Base-by-base conservation (phyloP, 176 grass and related monocot species). In the Oryza australiensis region DNA sequence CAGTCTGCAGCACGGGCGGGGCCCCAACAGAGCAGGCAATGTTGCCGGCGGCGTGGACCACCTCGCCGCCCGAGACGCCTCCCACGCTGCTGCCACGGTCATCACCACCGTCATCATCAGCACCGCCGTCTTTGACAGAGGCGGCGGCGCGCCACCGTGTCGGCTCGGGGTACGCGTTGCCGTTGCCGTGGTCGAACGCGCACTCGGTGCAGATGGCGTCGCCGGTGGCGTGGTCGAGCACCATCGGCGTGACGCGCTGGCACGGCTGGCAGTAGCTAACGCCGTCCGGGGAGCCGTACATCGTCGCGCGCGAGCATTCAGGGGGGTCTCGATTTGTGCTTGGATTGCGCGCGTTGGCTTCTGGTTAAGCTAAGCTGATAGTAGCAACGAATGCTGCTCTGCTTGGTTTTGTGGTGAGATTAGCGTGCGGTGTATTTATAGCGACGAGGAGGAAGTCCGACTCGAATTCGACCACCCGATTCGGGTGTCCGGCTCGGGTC, bases 201-300 rank as follows among this genome's bases (percentile, higher is more conserved):
- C 77, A 67, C 3, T 9, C 18, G 22, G n/a, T 70, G 68, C 86
- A 88, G 51, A 88, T 24, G 30, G 80, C 55, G 80, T 68, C 26
- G 40, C 74, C 67, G 57, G 80, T 38, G 64, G 67, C n/a, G 72
- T 46, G 14, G 72, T 76, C 28, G 12, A 46, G 29, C 46, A 46
- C 27, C 35, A 48, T 72, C 20, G 7, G 3, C 59, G 75, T 77
- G 11, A 3, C 5, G 40, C 55, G 49, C 22, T 57, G 62, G 86
- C 86, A 88, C 9, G 59, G 66, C n/a, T 74, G 74, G 73, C 86
- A 88, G 74, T 75, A 87, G 24, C 51, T 53, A 10, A 82, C 18
- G 53, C 1, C 7, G 55, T 32, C 60, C 0, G 37, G 6, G 68
- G 6, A 12, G 51, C 30, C 37, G 68, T 22, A 23, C 35, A 72